Evolutionary conservation across 2,329 filamentous ascomycete species (phyloP).

Genomic region (Xylaria sp.): DNA sequence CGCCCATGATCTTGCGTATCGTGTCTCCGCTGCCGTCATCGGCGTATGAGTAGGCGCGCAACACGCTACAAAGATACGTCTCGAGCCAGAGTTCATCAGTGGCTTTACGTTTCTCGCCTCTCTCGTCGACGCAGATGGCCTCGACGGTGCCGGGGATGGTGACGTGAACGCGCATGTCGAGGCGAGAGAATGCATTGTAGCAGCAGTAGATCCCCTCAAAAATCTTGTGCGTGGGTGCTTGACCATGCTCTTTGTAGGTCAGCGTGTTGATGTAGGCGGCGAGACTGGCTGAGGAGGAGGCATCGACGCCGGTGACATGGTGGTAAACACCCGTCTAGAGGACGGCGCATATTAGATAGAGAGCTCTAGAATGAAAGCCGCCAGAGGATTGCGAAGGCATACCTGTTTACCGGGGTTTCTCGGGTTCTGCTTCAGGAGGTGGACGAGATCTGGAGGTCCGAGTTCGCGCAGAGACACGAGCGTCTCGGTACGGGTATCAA

Average conservation of each 20-base stretch:
- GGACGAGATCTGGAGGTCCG: conserved; percentile 93
- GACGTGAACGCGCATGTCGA: conserved; percentile 98
- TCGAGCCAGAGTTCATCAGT: conserved; percentile 97
- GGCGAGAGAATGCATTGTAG: conserved; percentile 98
- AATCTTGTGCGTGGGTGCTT: conserved; percentile 81
- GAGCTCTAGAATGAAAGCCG: conserved; percentile 11
- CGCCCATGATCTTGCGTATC: conserved; percentile 97
- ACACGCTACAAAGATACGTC: conserved; percentile 94
- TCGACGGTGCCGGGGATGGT: conserved; percentile 97
- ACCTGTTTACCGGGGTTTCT: conserved; percentile 66
- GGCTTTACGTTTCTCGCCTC: conserved; percentile 91
- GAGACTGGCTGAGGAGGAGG: conserved; percentile 94
- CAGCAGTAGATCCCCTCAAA: conserved; percentile 96
- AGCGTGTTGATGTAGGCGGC: conserved; percentile 99
- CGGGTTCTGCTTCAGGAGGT: conserved; percentile 82
- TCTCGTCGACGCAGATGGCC: conserved; percentile 96
- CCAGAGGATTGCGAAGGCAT: conserved; percentile 46
- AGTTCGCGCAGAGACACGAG: conserved; percentile 88
- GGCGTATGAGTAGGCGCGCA: conserved; percentile 95
- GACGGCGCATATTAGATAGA: conserved; percentile 24
- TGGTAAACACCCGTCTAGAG: conserved; percentile 91
- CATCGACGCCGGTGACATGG: conserved; percentile 96
- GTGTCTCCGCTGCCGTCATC: conserved; percentile 94
- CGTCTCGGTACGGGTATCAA: conserved; percentile 92
- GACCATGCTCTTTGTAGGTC: conserved; percentile 87